Base-by-base conservation (phyloP, 495 filamentous ascomycete genomes). In the Hyphodiscus hymeniophilus region DNA sequence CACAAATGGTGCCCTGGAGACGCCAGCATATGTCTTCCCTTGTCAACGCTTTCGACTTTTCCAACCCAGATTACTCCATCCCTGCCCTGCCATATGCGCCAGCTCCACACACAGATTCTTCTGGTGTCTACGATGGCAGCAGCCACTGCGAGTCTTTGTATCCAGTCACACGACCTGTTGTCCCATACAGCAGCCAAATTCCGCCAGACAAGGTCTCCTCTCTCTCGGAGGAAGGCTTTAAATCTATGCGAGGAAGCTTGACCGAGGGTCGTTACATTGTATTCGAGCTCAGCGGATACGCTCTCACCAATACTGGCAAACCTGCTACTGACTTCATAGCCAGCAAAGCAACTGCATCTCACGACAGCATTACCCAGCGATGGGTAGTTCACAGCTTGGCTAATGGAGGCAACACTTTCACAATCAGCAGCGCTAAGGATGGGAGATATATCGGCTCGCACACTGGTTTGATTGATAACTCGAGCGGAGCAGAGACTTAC, bases 1-100 rank as follows among this genome's bases (percentile, higher is more conserved):
- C 66, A 18, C 61, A 76, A 52, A 75, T 79, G 66, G 66, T 67
- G 0, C 47, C 60, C 3, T 79, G 75, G 75, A 65, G 75, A 22
- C 68, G 75, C 1, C 56, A 60, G 3, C 70, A 77, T 58, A 79
- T 79, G 75, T 76, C 73, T 12, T 65, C 73, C 43, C 63, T 77
- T 12, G 61, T 71, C 44, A 71, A 70, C 30, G 75, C 75, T 12
- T 64, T 79, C 53, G 73, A 77, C 46, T 65, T 79, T 35, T 60
- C 70, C 17, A 58, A 73, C 45, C 72, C 75, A 0, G 71, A 79
- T 42, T 66, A 60, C 50, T 66, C 62, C 22, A 48, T 79, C 13
- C 73, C 75, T 0, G 15, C 38, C 2, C 43, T 76, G 11, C 74
- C 73, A 0, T 59, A 66, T 15, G 67, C 66, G 6, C 64, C 65